Percentiles rank a stretch among this genome's conserved stretches.
Evolutionary conservation across 1,284 basidiomycete genomes (phyloP).

Genomic region (Rhodotorula glutinis): DNA sequence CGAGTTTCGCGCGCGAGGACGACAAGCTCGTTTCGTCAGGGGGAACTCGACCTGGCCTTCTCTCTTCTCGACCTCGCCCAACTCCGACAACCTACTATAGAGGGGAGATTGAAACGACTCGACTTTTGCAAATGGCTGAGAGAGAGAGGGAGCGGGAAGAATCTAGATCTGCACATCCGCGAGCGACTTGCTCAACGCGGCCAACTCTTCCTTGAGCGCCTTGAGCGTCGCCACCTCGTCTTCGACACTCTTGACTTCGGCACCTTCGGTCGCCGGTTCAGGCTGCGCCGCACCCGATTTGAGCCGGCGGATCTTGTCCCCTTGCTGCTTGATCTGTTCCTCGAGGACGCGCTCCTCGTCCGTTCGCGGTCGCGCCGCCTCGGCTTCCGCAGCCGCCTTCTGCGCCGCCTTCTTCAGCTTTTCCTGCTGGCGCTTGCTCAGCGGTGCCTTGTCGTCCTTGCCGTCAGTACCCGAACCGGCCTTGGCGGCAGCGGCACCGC

Average conservation of each 20-base stretch:
- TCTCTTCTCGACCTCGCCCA: no score
- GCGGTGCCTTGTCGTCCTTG: conserved; percentile 37
- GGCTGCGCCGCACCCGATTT: conserved; percentile 61
- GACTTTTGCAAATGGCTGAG: background rate
- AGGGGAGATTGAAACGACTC: no score
- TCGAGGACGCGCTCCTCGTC: conserved; percentile 64
- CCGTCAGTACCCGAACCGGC: conserved; percentile 38
- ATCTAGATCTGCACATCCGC: conserved; percentile 9
- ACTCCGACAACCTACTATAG: no score
- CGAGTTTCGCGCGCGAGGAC: background rate
- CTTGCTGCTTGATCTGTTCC: conserved; percentile 70
- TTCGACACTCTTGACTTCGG: conserved; percentile 46
- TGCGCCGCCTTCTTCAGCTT: conserved; percentile 46
- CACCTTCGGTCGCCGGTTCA: conserved; percentile 46
- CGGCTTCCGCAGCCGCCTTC: conserved; percentile 49
- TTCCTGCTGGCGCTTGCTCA: conserved; percentile 57
- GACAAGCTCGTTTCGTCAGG: no score
- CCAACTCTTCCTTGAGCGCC: conserved; percentile 64
- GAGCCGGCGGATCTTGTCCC: conserved; percentile 63
- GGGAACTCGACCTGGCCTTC: no score
- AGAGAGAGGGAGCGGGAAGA: background rate
- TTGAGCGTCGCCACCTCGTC: conserved; percentile 56
- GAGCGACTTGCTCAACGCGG: conserved; percentile 45
- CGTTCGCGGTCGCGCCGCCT: conserved; percentile 58
- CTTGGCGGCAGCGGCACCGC: conserved; percentile 56